Base-by-base conservation (phyloP, 164 flowering plant species). In the Chloranthus sessilifolius region DNA sequence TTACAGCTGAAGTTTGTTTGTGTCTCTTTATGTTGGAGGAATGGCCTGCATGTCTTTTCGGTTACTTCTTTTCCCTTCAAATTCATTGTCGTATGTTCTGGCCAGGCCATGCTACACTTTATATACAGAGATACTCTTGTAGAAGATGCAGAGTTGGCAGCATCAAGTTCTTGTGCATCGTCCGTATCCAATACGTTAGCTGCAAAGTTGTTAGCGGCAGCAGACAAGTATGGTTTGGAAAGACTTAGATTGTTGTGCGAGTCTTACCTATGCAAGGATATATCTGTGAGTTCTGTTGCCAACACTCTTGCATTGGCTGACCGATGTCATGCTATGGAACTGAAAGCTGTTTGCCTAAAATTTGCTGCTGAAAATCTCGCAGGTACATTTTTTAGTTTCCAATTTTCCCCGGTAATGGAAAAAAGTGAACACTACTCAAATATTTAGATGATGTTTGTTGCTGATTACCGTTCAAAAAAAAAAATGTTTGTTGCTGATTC, bases 31-130 rank as follows among this genome's bases (percentile, higher is more conserved):
- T 44, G 83, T 36, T 12, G 19, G 1, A 15, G 30, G 7, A 27
- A 28, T 26, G 17, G 5, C 7, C 19, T 16, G 4, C 14, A 17
- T 9, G 8, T 50, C 43, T 37, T 50, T n/a, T n/a, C n/a, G n/a
- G n/a, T n/a, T n/a, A 2, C 8, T 23, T 37, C 22, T 22, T 16
- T 1, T 14, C 35, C 26, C 9, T 26, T 28, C 3, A 27, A 28
- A 16, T 9, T 25, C 10, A 20, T 19, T 39, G 12, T 46, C 14
- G 22, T 58, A 25, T 58, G 11, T 41, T 15, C 30, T 37, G 9
- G 9, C 7, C 75, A 91, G 98, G 98, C 98, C 24, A 67, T 91
- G 74, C 75, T 91, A 55, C 86, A 88, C 50, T 91, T 78, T 40
- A 77, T 91, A 38, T 91, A 91, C 71, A 69, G 67, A 65, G 98